phyloP scores from a whole-genome alignment of 768 basidiomycete genomes.

The Suillus weaverae region DNA sequence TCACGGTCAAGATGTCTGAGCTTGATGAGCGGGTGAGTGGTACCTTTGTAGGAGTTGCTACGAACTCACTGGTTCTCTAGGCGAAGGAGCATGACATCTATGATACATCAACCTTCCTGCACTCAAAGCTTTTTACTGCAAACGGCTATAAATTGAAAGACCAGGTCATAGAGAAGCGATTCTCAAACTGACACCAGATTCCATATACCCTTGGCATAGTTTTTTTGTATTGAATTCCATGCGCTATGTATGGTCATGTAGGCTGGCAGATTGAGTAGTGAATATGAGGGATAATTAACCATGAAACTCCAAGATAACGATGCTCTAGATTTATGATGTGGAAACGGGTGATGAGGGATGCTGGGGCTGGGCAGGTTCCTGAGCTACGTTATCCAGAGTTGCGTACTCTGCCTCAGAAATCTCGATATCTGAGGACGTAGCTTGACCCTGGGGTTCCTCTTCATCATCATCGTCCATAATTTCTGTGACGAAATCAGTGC shows the following conservation, averaged over 20 bases:
- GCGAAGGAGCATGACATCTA: constrained; percentile 97
- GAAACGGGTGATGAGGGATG: constrained; percentile 10
- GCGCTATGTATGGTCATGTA: constrained; percentile 16
- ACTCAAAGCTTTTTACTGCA: constrained; percentile 76
- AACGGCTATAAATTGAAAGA: constrained; percentile 84
- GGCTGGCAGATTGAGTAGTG: constrained; percentile 28
- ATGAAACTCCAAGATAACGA: constrained; percentile 16
- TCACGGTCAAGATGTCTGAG: constrained; percentile 76
- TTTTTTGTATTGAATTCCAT: constrained; percentile 10
- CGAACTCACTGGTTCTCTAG: constrained; percentile 40
- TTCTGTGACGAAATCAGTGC: constrained; percentile 40
- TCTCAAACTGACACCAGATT: constrained; percentile 38
- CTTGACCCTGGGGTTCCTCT: constrained; percentile 19
- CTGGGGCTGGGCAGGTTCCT: constrained; percentile 4
- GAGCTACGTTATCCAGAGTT: constrained; percentile 6
- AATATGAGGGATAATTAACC: constrained; percentile 30
- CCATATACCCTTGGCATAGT: constrained; percentile 1
- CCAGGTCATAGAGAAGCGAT: constrained; percentile 72
- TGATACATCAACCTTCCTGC: constrained; percentile 83
- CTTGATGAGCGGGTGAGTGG: constrained; percentile 80
- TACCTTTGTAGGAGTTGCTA: background rate
- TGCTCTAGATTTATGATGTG: constrained; percentile 21
- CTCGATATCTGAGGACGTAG: constrained; percentile 7
- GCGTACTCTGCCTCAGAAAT: constrained; percentile 11
- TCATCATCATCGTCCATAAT: constrained; percentile 72